phyloP scores from a whole-genome alignment of 192 early-diverging fungal genomes.

The Diversispora epigaea region DNA sequence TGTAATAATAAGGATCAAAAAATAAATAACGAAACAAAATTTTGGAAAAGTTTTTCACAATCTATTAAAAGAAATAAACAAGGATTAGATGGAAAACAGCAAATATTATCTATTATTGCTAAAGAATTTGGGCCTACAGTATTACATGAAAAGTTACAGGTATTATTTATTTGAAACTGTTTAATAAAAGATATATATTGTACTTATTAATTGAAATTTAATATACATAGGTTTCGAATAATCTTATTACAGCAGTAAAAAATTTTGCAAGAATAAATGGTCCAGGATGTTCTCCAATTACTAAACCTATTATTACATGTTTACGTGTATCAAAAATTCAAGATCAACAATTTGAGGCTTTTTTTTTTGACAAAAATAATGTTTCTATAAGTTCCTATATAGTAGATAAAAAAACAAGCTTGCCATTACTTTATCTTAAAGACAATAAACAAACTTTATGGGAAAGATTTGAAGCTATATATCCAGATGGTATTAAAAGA shows the following conservation, averaged over 20 bases:
- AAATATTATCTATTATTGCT: neutral
- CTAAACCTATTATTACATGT: neutral
- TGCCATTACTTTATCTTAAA: neutral
- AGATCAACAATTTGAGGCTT: neutral
- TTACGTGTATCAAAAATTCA: slow-evolving; percentile 3
- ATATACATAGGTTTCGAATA: slow-evolving; percentile 6
- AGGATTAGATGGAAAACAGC: too few relatives aligned
- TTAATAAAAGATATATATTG: neutral
- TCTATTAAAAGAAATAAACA: neutral
- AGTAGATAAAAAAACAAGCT: neutral
- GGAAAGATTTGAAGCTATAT: slow-evolving; percentile 6
- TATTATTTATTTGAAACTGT: neutral
- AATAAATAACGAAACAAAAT: neutral
- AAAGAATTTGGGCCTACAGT: neutral
- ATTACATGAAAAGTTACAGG: slow-evolving; percentile 1
- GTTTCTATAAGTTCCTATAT: slow-evolving; percentile 3
- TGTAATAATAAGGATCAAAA: too few relatives aligned
- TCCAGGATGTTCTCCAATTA: neutral
- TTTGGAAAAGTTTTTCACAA: slow-evolving; percentile 2
- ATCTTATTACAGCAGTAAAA: slow-evolving; percentile 13
- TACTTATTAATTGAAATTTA: neutral
- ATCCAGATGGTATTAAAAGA: slow-evolving; percentile 9
- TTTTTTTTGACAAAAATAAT: slow-evolving; percentile 3
- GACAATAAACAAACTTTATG: slow-evolving; percentile 10
- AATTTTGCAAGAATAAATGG: slow-evolving; percentile 5